These are phyloP conservation scores for Alternaria solani DNA, from an alignment of 2,329 filamentous ascomycete species.

Conservation along the genomic window DNA sequence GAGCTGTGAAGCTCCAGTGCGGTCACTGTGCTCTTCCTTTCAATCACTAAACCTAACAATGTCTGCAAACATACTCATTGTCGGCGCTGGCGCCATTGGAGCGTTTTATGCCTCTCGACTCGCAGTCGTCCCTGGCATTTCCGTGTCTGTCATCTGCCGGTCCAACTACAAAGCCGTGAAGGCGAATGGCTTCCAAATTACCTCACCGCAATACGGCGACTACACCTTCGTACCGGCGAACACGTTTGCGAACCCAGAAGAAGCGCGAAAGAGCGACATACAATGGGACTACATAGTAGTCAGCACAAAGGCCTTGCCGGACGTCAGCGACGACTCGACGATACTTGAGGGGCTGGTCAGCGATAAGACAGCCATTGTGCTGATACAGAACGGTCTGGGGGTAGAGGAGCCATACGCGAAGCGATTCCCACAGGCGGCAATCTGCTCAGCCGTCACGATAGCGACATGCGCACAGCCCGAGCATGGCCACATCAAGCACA, in stretches of 20 bases:
- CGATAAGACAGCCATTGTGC: constrained; percentile 65
- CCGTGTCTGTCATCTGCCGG: constrained; percentile 74
- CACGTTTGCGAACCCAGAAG: constrained; percentile 68
- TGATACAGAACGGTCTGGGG: constrained; percentile 76
- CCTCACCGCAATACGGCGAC: constrained; percentile 72
- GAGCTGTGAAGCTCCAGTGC: neutral
- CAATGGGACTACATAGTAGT: constrained; percentile 73
- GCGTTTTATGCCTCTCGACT: constrained; percentile 76
- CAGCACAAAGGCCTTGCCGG: constrained; percentile 74
- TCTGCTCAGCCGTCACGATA: constrained; percentile 74
- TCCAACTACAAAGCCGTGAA: constrained; percentile 75
- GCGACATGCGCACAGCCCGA: constrained; percentile 71
- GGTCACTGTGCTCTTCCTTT: neutral
- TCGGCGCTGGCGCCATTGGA: constrained; percentile 75
- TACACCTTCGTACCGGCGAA: constrained; percentile 69
- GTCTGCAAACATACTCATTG: constrained; percentile 67
- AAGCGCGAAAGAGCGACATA: constrained; percentile 59
- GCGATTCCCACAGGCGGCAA: constrained; percentile 67
- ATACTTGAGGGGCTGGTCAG: constrained; percentile 68
- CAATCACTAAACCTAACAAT: constrained; percentile 19
- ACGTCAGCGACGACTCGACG: constrained; percentile 68
- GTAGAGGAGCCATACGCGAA: constrained; percentile 71
- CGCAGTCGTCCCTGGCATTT: constrained; percentile 64
- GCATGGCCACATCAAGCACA: constrained; percentile 71
- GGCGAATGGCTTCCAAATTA: constrained; percentile 67